Conservation (phyloP, 331 rosid species). For the Pyracantha coccinea region DNA sequence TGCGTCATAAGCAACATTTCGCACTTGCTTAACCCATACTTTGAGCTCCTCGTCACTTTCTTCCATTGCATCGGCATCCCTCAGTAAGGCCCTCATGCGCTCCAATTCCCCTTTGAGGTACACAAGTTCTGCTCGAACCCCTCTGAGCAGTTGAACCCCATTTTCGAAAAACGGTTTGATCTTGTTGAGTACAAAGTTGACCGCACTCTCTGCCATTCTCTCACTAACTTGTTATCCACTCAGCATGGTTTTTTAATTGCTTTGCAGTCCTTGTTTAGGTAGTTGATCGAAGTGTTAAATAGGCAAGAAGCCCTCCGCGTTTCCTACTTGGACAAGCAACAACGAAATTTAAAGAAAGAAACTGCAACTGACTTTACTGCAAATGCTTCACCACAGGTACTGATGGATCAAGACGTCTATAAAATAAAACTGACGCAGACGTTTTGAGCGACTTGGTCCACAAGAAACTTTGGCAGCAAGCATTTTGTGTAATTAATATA, state of each 20-base stretch:
- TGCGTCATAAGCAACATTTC: slow-evolving; percentile 6
- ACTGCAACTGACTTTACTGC: neutral
- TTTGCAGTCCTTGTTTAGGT: neutral
- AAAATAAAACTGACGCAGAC: too few relatives aligned
- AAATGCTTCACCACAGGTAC: too few relatives aligned
- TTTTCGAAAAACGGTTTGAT: neutral
- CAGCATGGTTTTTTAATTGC: neutral
- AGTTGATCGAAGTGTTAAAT: neutral
- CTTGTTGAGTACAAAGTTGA: slow-evolving; percentile 9
- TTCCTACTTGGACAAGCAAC: neutral
- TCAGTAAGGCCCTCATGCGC: slow-evolving; percentile 13
- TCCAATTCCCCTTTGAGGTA: slow-evolving; percentile 13
- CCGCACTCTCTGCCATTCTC: slow-evolving; percentile 18
- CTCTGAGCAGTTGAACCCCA: neutral
- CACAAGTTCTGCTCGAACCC: slow-evolving; percentile 2
- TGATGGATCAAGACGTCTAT: too few relatives aligned
- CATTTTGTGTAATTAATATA: too few relatives aligned
- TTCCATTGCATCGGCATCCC: slow-evolving; percentile 7
- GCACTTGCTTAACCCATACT: slow-evolving; percentile 23
- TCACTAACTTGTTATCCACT: neutral
- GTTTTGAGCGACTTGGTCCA: too few relatives aligned
- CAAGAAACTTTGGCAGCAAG: too few relatives aligned
- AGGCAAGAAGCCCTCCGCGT: too few relatives aligned
- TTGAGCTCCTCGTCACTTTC: slow-evolving; percentile 9
- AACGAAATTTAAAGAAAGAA: neutral